These are phyloP conservation scores for Colletotrichum destructivum DNA, from an alignment of 2,329 filamentous ascomycete genomes.

Conservation along the genomic window DNA sequence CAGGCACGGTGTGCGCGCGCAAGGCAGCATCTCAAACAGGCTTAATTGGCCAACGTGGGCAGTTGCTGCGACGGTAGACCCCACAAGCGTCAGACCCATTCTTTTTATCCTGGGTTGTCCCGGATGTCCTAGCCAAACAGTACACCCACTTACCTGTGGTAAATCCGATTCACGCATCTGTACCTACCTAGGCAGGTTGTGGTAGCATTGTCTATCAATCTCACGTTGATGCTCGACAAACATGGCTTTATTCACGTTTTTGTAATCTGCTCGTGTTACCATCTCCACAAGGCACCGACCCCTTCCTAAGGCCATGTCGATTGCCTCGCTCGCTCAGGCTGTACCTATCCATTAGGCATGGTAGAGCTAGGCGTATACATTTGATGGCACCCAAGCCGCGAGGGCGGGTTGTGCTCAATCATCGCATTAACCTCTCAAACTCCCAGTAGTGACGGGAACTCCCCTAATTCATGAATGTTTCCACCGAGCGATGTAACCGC, in stretches of 20 bases:
- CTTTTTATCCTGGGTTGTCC: not conserved
- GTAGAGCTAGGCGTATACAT: not conserved
- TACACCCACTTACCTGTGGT: too few relatives aligned
- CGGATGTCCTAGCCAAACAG: not conserved
- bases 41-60: conserved; percentile 5
- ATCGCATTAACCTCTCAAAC: conserved; percentile 19
- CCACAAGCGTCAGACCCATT: not conserved
- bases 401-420: not conserved
- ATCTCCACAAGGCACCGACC: not conserved
- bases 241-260: not conserved
- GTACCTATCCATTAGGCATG: not conserved
- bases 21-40: conserved; percentile 4
- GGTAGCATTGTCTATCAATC: not conserved
- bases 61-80: not conserved
- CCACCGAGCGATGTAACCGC: conserved; percentile 13
- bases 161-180: too few relatives aligned
- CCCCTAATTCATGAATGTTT: conserved; percentile 32
- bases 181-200: not conserved
- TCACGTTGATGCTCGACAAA: not conserved
- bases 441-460: conserved; percentile 9
- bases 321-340: not conserved
- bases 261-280: too few relatives aligned
- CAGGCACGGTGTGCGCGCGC: not conserved
- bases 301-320: not conserved
- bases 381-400: not conserved